Conservation (phyloP, 441 rosid genomes). For the Theobroma grandiflorum region DNA sequence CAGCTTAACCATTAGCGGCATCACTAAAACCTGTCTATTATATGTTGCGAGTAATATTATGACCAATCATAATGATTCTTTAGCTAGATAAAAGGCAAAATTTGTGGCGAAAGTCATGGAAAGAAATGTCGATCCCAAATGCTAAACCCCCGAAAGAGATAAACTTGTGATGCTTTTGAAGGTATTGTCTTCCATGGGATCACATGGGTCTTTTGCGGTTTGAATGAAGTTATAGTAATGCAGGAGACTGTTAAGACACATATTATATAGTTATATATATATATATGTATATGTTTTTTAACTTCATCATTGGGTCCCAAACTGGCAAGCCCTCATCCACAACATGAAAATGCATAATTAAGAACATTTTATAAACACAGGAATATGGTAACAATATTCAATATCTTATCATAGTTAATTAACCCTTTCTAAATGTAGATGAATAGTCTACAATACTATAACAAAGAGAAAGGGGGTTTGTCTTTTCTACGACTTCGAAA, state of each 20-base stretch:
- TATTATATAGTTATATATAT: not conserved
- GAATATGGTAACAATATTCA: too few relatives aligned
- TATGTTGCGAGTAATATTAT: not conserved
- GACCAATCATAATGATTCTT: not conserved
- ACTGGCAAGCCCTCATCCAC: not conserved
- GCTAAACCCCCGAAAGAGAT: not conserved
- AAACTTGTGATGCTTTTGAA: constrained; percentile 1
- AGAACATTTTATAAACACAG: not conserved
- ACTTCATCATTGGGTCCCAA: not conserved
- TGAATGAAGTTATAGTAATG: not conserved
- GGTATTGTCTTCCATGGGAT: not conserved
- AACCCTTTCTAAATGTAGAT: too few relatives aligned
- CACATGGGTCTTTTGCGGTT: constrained; percentile 1
- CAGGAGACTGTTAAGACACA: not conserved
- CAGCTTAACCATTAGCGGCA: not conserved
- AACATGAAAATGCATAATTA: not conserved
- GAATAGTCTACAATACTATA: not conserved
- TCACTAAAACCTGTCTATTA: not conserved
- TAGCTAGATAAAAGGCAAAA: not conserved
- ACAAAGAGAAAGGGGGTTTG: not conserved
- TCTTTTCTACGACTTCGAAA: not conserved
- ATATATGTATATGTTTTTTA: not conserved
- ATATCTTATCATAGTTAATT: too few relatives aligned
- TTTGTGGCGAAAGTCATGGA: constrained; percentile 24
- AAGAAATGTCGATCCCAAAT: not conserved